Evolutionary conservation across 768 basidiomycete species (phyloP).

Genomic region (Mycena belliarum): DNA sequence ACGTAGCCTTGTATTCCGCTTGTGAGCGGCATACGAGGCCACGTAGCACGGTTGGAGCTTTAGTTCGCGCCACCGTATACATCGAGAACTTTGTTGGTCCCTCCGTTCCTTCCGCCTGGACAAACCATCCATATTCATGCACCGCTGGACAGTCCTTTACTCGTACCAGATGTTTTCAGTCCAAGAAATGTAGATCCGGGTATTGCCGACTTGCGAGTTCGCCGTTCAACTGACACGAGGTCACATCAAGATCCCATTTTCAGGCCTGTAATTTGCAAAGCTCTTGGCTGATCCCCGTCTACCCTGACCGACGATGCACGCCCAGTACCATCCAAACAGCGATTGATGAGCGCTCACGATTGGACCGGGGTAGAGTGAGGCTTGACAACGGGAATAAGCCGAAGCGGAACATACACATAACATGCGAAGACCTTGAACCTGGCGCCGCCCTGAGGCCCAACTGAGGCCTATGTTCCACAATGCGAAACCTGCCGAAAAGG

Average conservation of each 20-base stretch:
- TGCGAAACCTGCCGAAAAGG: conserved; percentile 16
- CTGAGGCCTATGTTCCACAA: too few relatives aligned
- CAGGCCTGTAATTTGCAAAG: neutral
- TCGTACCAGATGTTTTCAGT: too few relatives aligned
- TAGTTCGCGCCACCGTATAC: neutral
- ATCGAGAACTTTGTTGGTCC: neutral
- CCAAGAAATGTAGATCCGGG: neutral
- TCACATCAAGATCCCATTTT: neutral
- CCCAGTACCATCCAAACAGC: conserved; percentile 37
- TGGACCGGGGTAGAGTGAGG: conserved; percentile 53
- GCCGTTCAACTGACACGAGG: neutral
- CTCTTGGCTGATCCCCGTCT: neutral
- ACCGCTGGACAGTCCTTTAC: too few relatives aligned
- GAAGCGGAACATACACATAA: neutral
- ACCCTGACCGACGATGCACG: neutral
- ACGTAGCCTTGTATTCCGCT: conserved; percentile 22
- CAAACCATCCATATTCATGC: too few relatives aligned
- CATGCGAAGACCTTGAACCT: conserved; percentile 32
- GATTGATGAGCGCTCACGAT: conserved; percentile 42
- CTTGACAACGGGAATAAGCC: conserved; percentile 28
- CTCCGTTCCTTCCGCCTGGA: too few relatives aligned
- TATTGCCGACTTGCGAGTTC: neutral
- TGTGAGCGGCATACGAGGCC: conserved; percentile 9
- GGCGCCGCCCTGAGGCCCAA: conserved; percentile 28
- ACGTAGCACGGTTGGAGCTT: conserved; percentile 12